Conservation (phyloP, 2,329 filamentous ascomycete genomes). For the Aspergillus flavus region DNA sequence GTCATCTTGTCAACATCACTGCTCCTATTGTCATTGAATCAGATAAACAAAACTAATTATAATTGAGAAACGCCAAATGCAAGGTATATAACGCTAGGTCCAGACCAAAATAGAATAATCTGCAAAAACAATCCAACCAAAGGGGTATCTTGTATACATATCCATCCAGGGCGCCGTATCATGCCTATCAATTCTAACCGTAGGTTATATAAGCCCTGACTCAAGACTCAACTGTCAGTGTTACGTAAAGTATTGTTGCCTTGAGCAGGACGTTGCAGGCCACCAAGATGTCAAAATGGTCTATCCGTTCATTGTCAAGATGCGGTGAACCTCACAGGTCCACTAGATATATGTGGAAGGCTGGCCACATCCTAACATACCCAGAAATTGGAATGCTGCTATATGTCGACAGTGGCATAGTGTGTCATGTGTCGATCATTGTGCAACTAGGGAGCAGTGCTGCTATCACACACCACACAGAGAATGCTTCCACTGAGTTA, state of each 20-base stretch:
- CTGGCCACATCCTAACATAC: neutral
- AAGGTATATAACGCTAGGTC: neutral
- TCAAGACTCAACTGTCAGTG: neutral
- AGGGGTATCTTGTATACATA: conserved; percentile 18
- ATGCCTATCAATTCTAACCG: conserved; percentile 1
- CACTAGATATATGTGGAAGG: neutral
- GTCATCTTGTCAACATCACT: conserved; percentile 18
- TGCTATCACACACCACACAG: neutral
- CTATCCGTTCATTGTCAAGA: neutral
- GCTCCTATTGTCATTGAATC: conserved; percentile 14
- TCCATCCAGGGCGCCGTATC: conserved; percentile 14
- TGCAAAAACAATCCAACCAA: neutral
- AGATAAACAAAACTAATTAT: conserved; percentile 6
- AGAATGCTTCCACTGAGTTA: neutral
- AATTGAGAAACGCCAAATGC: conserved; percentile 5
- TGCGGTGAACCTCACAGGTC: neutral
- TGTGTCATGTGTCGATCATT: neutral
- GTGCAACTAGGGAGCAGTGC: neutral
- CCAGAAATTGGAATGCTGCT: neutral
- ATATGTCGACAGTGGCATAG: neutral
- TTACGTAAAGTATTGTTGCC: neutral
- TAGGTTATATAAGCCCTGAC: neutral
- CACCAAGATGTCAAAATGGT: neutral
- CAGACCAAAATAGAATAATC: conserved; percentile 1
- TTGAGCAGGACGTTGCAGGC: neutral